Percentiles rank a stretch among this genome's conserved stretches.
phyloP scores from a whole-genome alignment of 1,139 yeast species.

The Debaryomycetaceae sp. region DNA sequence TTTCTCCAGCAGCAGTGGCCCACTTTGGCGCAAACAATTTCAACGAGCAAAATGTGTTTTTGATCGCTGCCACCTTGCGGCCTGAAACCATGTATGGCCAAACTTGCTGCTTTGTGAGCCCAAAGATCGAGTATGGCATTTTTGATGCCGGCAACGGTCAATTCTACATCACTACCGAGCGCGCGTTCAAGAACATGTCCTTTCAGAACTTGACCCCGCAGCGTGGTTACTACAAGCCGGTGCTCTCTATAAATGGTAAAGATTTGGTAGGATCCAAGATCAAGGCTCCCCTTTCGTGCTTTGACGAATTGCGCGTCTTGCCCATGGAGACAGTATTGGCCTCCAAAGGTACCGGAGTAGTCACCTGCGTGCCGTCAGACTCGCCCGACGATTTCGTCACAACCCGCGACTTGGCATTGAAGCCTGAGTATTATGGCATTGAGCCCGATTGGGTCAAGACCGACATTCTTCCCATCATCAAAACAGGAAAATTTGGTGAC shows the following conservation, averaged over 20 bases:
- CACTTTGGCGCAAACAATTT: conserved; percentile 38
- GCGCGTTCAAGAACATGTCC: conserved; percentile 98
- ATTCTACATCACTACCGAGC: conserved; percentile 80
- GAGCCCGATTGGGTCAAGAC: conserved; percentile 78
- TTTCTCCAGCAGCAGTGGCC: conserved; percentile 44
- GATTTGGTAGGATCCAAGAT: conserved; percentile 78
- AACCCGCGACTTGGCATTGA: conserved; percentile 69
- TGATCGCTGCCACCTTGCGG: conserved; percentile 95
- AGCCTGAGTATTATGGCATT: conserved; percentile 84
- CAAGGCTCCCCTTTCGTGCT: conserved; percentile 70
- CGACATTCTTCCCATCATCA: conserved; percentile 64
- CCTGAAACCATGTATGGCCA: conserved; percentile 99
- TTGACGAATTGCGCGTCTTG: conserved; percentile 65
- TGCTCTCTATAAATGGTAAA: conserved; percentile 54
- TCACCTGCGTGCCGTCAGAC: conserved; percentile 96
- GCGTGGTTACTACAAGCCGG: conserved; percentile 68
- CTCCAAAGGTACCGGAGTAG: conserved; percentile 96
- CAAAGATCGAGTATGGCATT: conserved; percentile 85
- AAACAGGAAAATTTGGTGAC: conserved; percentile 81
- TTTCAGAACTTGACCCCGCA: conserved; percentile 87
- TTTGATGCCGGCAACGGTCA: conserved; percentile 75
- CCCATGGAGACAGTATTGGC: conserved; percentile 98
- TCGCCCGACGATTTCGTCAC: conserved; percentile 97
- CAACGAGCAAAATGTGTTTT: conserved; percentile 55
- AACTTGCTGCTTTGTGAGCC: conserved; percentile 95